Evolutionary conservation across 1,284 basidiomycete species (phyloP).

Genomic region (Austroboletus rostrupii): DNA sequence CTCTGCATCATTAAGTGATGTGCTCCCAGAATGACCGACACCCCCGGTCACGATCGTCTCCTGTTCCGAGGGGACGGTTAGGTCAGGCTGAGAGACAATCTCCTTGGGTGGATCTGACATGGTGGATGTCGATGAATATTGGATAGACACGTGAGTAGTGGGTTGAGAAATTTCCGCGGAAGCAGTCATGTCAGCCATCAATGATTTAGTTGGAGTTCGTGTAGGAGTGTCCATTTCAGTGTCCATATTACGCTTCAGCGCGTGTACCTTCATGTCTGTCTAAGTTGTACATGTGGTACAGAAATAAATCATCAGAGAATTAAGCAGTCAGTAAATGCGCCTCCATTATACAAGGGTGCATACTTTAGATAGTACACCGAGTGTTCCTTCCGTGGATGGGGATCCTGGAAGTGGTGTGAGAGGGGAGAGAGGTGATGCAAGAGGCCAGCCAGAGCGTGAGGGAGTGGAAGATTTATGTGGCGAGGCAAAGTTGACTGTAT

Average conservation of each 20-base stretch:
- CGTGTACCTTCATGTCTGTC: conserved; percentile 1
- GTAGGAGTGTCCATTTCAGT: neutral
- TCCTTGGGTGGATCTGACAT: conserved; percentile 1
- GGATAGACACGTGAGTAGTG: neutral
- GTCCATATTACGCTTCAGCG: neutral
- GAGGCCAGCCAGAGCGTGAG: neutral
- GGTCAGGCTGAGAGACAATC: neutral
- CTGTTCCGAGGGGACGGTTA: neutral
- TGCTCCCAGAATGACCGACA: neutral
- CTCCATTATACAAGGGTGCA: neutral
- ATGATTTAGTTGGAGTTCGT: neutral
- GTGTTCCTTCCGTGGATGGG: conserved; percentile 11
- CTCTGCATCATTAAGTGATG: neutral
- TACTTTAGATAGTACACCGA: conserved; percentile 18
- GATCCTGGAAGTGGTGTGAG: conserved; percentile 33
- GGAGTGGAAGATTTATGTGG: conserved; percentile 10
- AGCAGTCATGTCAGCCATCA: conserved; percentile 3
- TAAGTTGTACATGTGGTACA: neutral
- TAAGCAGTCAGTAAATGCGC: conserved; percentile 3
- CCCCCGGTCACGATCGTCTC: neutral
- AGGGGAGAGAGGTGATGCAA: conserved; percentile 27
- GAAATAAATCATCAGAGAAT: neutral
- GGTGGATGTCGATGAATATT: neutral
- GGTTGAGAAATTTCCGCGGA: neutral
- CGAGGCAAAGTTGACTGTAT: conserved; percentile 29